Evolutionary conservation across 768 basidiomycete genomes (phyloP).

Genomic region (Cystoderma amianthinum): DNA sequence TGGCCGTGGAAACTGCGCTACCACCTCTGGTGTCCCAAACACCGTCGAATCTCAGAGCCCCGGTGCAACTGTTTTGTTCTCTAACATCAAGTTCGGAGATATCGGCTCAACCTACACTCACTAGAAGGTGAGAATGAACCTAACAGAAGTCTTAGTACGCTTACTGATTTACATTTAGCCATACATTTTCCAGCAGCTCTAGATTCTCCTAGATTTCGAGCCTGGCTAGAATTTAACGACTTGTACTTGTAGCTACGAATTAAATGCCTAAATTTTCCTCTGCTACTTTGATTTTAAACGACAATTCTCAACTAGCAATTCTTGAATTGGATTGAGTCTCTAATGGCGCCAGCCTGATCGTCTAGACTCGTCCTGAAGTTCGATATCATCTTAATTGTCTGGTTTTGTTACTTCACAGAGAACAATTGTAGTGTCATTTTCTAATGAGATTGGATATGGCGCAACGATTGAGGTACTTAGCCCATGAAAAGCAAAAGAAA

Average conservation of each 20-base stretch:
- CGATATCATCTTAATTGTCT: too few species aligned
- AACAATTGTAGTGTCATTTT: too few species aligned
- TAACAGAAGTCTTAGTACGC: background rate
- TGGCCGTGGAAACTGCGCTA: background rate
- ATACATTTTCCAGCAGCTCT: too few species aligned
- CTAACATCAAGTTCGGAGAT: slow-evolving; percentile 2
- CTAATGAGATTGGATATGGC: too few species aligned
- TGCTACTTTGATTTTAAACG: too few species aligned
- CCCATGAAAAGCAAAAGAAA: too few species aligned
- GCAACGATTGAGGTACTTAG: too few species aligned
- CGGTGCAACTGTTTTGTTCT: background rate
- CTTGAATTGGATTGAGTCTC: too few species aligned
- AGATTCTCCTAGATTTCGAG: background rate
- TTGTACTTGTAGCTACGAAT: background rate
- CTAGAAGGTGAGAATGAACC: background rate
- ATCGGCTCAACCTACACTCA: slow-evolving; percentile 1
- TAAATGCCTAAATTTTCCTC: background rate
- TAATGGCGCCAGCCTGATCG: too few species aligned
- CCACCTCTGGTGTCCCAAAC: slow-evolving; percentile 1
- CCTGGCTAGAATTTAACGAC: background rate
- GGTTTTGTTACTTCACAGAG: too few species aligned
- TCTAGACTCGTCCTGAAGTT: too few species aligned
- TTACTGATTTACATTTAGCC: background rate
- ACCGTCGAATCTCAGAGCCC: background rate
- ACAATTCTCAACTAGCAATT: too few species aligned